These are phyloP conservation scores for Microglena sp. DNA, from an alignment of 139 green algal genomes.

Conservation along the genomic window DNA sequence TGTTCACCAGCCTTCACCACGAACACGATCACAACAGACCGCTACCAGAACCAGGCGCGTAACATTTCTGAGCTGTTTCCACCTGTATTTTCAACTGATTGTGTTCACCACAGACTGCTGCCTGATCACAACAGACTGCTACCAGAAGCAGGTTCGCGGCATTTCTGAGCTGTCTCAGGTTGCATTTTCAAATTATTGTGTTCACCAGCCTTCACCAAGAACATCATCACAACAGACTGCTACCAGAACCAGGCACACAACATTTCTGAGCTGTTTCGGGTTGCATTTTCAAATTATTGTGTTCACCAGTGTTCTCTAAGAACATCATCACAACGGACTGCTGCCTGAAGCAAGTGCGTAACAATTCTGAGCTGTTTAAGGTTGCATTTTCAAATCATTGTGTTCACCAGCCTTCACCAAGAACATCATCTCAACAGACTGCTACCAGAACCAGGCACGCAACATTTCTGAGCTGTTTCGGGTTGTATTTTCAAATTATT, in stretches of 20 bases:
- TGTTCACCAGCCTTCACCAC: constrained; percentile 32
- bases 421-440: too few species aligned
- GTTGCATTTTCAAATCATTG: too few species aligned
- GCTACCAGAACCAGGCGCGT: constrained; percentile 13
- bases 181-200: neutral
- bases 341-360: constrained; percentile 12
- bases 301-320: constrained; percentile 33
- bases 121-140: too few species aligned
- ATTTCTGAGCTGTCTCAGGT: too few species aligned
- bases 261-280: neutral
- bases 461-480: too few species aligned
- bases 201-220: constrained; percentile 24
- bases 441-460: too few species aligned
- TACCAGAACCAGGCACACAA: constrained; percentile 13
- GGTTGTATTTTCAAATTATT: constrained; percentile 26
- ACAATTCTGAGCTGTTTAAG: too few species aligned
- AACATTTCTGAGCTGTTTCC: too few species aligned
- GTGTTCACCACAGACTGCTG: too few species aligned
- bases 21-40: constrained; percentile 28
- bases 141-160: too few species aligned
- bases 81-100: too few species aligned
- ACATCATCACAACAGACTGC: constrained; percentile 12
- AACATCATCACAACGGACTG: constrained; percentile 31
- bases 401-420: too few species aligned
- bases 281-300: neutral